phyloP scores from a whole-genome alignment of 495 filamentous ascomycete genomes.

The Talaromyces borbonicus region DNA sequence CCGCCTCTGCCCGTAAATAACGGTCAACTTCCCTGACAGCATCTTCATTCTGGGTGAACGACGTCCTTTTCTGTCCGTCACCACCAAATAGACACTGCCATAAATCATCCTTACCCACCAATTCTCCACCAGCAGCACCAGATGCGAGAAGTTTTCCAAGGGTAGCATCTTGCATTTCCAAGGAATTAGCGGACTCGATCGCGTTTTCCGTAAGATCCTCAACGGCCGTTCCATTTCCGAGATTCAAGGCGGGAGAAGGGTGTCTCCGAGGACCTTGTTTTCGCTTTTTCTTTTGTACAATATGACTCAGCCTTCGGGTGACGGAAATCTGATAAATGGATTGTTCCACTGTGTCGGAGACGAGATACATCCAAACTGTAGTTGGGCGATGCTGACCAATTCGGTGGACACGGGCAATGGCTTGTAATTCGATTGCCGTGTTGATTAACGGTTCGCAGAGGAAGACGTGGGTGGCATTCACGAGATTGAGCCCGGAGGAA shows the following conservation, averaged over 20 bases:
- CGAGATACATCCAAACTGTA: slow-evolving; percentile 90
- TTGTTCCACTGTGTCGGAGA: slow-evolving; percentile 81
- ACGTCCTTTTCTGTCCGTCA: slow-evolving; percentile 15
- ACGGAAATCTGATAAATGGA: slow-evolving; percentile 82
- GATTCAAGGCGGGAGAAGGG: slow-evolving; percentile 12
- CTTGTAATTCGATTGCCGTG: slow-evolving; percentile 85
- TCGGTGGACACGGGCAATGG: slow-evolving; percentile 85
- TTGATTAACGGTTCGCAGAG: slow-evolving; percentile 90
- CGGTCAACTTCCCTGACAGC: slow-evolving; percentile 32
- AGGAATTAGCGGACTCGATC: slow-evolving; percentile 72
- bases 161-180: slow-evolving; percentile 64
- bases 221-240: slow-evolving; percentile 17
- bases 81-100: slow-evolving; percentile 87
- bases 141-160: slow-evolving; percentile 59
- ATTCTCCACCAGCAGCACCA: slow-evolving; percentile 63
- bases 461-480: slow-evolving; percentile 90
- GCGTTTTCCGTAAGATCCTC: slow-evolving; percentile 41
- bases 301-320: slow-evolving; percentile 62
- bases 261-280: slow-evolving; percentile 16
- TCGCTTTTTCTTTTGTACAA: slow-evolving; percentile 38
- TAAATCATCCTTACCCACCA: slow-evolving; percentile 68
- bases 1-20: slow-evolving; percentile 39
- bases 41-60: slow-evolving; percentile 11
- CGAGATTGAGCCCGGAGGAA: slow-evolving; percentile 77
- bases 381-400: slow-evolving; percentile 84